Evolutionary conservation across 169 alveolate species (phyloP), one percentile per base, ranked within the genome.

Genomic region (Eimeria necatrix): DNA sequence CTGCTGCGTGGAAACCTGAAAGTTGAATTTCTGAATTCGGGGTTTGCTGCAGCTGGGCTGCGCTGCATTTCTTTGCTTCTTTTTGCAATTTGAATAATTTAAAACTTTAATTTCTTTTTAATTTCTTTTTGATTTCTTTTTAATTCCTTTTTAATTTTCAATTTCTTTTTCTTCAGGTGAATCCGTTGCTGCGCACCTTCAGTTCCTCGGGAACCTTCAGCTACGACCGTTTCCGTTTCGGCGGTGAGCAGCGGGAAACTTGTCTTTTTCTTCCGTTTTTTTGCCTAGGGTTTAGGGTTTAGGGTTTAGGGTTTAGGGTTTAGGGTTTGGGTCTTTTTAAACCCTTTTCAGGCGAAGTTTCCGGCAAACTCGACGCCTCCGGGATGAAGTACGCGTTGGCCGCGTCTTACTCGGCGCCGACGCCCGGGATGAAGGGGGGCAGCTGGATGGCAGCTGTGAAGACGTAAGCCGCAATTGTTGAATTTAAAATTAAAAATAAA

Each of bases 361-460:
- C 87, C 22, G 95, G 95, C 71, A 92, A 84, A 46, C 60, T 92
- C 76, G 95, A 92, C 76, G 71, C 76, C 10, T 56, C 92, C 4
- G 71, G 92, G 4, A 64, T 92, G 89, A 92, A 92, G 59, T 92
- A 92, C 60, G 91, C 95, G 9, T 18, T 92, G n/a, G 95, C 93
- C 5, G 95, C 95, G 20, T 76, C 95, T n/a, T 92, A 92, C 87
- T 78, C 93, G 14, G 93, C 74, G 4, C 93, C 74, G 16, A 48
- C 61, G 61, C 32, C 56, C 24, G 87, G 87, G 16, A 8, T 49
- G 59, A 71, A 74, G 60, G 94, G 89, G 3, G 95, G 93, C 41
- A 59, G 70, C 41, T 92, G 52, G 52, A 68, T 88, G 24, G 93
- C 83, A 3, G 76, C 89, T 32, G 49, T 92, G n/a, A 68, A 68